phyloP scores from a whole-genome alignment of 352 stramenopile genomes.

The Pythium guiyangense region DNA sequence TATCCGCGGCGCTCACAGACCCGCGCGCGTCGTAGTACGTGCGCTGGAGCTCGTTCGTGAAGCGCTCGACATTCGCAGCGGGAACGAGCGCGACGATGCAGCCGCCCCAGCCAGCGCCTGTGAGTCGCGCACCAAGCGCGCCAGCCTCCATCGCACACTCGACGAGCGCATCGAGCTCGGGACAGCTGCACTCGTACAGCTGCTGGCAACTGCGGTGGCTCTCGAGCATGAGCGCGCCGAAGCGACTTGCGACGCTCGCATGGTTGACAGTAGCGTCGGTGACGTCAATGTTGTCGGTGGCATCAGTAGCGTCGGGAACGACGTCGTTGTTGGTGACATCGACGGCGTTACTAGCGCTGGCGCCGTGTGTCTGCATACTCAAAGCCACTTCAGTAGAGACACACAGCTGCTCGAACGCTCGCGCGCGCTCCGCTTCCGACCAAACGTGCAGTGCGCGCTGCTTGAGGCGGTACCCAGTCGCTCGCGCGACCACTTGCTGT shows the following conservation, averaged over 20 bases:
- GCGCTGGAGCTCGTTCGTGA: no score
- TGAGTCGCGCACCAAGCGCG: conserved; percentile 66
- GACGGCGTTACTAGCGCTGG: no score
- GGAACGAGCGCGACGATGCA: conserved; percentile 70
- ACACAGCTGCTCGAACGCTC: conserved; percentile 34
- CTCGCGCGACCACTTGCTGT: conserved; percentile 29
- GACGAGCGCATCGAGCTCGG: conserved; percentile 68
- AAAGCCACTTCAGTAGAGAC: no score
- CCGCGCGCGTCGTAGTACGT: no score
- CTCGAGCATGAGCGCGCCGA: conserved; percentile 65
- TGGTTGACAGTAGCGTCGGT: no score
- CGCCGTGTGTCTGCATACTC: no score
- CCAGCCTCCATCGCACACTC: conserved; percentile 29
- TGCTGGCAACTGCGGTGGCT: conserved; percentile 61
- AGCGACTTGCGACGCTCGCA: background rate
- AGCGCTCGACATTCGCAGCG: no score
- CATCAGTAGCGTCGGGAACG: background rate
- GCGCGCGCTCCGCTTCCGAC: conserved; percentile 58
- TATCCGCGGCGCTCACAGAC: no score
- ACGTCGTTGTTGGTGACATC: no score
- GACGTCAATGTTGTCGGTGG: no score
- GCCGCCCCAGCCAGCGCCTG: conserved; percentile 81
- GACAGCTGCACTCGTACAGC: conserved; percentile 77
- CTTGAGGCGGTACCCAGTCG: conserved; percentile 35
- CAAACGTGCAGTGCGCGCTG: conserved; percentile 69